These are phyloP conservation scores for Schizothecium vesticola DNA, from an alignment of 495 filamentous ascomycete species.

Conservation along the genomic window DNA sequence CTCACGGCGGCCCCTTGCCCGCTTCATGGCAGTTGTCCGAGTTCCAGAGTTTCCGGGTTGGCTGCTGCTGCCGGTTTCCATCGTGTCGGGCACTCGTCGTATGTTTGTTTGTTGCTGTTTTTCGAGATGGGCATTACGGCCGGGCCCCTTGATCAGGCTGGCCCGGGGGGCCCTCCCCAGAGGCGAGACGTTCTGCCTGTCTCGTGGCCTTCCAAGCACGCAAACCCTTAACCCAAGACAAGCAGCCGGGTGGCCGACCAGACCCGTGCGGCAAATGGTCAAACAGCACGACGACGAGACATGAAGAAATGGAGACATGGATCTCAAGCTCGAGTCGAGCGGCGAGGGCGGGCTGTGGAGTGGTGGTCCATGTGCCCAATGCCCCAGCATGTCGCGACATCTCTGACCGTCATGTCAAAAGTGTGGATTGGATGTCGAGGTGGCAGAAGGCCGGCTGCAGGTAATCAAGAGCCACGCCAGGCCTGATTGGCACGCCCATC, in stretches of 20 bases:
- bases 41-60: neutral
- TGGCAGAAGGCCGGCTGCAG: constrained; percentile 27
- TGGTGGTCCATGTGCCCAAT: constrained; percentile 2
- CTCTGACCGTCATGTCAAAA: constrained; percentile 3
- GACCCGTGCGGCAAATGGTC: constrained; percentile 1
- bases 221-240: constrained; percentile 16
- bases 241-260: constrained; percentile 16
- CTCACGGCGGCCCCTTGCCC: neutral
- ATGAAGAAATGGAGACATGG: constrained; percentile 6
- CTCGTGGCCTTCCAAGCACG: constrained; percentile 15
- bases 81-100: neutral
- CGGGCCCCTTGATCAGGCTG: neutral
- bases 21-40: neutral
- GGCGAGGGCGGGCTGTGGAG: neutral
- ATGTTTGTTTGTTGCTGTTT: constrained; percentile 7
- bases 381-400: neutral
- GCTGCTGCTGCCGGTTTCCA: neutral
- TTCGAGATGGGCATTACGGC: neutral
- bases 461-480: constrained; percentile 12
- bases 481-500: constrained; percentile 11
- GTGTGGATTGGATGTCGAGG: constrained; percentile 6
- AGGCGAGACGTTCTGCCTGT: constrained; percentile 11
- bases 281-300: constrained; percentile 11
- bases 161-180: neutral
- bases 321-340: constrained; percentile 5